Evolutionary conservation across 495 filamentous ascomycete genomes (phyloP), one percentile per base, ranked within the genome.

Genomic region (Hypoxylon intermedium): DNA sequence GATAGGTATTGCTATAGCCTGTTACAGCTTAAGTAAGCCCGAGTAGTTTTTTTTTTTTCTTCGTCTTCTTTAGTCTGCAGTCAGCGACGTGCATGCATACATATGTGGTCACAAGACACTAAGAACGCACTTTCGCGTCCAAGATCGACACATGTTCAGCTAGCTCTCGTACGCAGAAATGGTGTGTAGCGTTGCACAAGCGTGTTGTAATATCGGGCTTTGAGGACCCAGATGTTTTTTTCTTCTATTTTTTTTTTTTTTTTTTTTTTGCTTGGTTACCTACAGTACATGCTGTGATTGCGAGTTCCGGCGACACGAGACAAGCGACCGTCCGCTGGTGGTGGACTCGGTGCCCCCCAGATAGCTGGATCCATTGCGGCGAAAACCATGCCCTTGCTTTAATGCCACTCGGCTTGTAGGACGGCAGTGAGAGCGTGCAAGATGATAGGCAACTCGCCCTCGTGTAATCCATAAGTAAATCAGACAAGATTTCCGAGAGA

Each of bases 61-160:
- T 18, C 9, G 9, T 16, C 9, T 15, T 15, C 18, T 4, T 12
- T 9, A n/a, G 31, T 43, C 53, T 65, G 62, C 62, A 53, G 62
- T 65, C 56, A 65, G 62, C 56, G 57, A 57, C 45, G 56, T 65
- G 56, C 62, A 59, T 65, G 62, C 62, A 65, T 65, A 65, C 51
- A 51, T 18, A 41, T 42, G 45, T 48, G 62, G 56, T 65, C 62
- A 65, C 62, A 65, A 60, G 62, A 65, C 62, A 60, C 47, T 43
- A 37, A 43, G 44, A 20, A 60, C 51, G 40, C 44, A 49, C 54
- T 34, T 2, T 48, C 49, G n/a, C 41, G 49, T 44, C 23, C 1
- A 46, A 42, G 43, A 54, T 50, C 51, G 56, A 37, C 50, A 7
- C 13, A 33, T 37, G 43, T 23, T 57, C 52, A 57, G 52, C 52